phyloP scores from a whole-genome alignment of 257 asterid genomes.

The Catharanthus roseus region DNA sequence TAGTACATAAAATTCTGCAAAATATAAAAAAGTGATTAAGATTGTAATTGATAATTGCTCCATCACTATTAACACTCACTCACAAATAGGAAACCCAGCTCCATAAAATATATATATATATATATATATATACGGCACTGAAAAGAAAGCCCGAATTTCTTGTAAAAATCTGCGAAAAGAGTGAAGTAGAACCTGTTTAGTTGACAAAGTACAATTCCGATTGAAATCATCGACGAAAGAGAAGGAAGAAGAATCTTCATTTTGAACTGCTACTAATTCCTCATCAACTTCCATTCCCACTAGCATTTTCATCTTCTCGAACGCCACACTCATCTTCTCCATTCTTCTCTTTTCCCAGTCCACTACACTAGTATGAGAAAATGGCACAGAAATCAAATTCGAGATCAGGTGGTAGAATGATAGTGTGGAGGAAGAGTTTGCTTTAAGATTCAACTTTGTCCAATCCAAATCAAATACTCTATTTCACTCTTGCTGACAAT shows the following conservation, averaged over 20 bases:
- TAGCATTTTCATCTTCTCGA: constrained; percentile 95
- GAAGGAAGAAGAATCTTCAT: constrained; percentile 43
- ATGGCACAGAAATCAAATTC: background rate
- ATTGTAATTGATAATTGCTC: background rate
- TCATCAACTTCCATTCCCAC: constrained; percentile 94
- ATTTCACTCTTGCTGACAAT: background rate
- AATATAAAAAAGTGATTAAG: background rate
- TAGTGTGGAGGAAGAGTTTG: background rate
- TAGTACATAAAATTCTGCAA: background rate
- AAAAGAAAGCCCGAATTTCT: background rate
- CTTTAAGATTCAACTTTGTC: background rate
- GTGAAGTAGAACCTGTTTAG: constrained; percentile 58
- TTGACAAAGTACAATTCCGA: constrained; percentile 84
- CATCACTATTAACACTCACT: background rate
- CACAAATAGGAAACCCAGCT: background rate
- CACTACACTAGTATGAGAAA: too few species aligned
- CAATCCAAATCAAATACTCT: background rate
- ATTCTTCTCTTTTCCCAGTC: constrained; percentile 18
- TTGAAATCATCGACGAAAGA: constrained; percentile 73
- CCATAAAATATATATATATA: background rate
- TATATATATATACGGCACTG: background rate
- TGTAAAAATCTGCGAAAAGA: background rate
- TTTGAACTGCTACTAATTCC: constrained; percentile 26
- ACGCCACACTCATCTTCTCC: constrained; percentile 87
- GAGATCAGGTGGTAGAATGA: background rate